Conservation (phyloP, 257 asterid genomes). For the Ehretia macrophylla region DNA sequence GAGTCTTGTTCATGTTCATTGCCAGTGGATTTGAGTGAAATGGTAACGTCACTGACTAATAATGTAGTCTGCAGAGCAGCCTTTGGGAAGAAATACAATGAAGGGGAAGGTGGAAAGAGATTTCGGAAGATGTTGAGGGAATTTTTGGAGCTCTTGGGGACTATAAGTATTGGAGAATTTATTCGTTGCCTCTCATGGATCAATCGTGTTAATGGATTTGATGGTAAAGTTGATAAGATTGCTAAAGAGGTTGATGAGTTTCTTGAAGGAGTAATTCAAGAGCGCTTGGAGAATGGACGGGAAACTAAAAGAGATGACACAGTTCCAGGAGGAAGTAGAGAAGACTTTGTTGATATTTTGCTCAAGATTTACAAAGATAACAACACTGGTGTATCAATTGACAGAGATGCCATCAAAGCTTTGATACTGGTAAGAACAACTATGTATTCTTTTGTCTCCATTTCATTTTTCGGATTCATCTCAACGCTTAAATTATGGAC, state of each 20-base stretch:
- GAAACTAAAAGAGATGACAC: not conserved
- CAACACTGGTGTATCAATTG: not conserved
- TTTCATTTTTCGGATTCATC: too few species aligned
- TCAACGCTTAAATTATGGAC: too few species aligned
- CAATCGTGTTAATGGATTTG: not conserved
- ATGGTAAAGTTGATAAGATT: not conserved
- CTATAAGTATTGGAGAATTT: not conserved
- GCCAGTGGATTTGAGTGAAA: slow-evolving; percentile 12
- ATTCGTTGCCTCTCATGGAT: not conserved
- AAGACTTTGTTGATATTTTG: slow-evolving; percentile 8
- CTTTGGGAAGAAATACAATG: not conserved
- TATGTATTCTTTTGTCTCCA: too few species aligned
- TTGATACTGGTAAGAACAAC: slow-evolving; percentile 2
- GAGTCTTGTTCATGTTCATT: not conserved
- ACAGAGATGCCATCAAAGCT: slow-evolving; percentile 8
- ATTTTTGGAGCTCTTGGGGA: not conserved
- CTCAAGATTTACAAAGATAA: slow-evolving; percentile 1
- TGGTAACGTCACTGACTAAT: not conserved
- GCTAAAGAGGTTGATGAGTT: slow-evolving; percentile 8
- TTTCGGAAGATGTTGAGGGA: not conserved
- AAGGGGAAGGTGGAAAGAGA: slow-evolving; percentile 6
- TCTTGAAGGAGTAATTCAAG: slow-evolving; percentile 5
- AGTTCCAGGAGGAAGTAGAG: not conserved
- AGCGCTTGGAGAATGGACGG: not conserved
- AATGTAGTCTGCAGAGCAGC: not conserved